Base-by-base conservation (phyloP, 768 basidiomycete genomes). In the Nidula microcarpa region DNA sequence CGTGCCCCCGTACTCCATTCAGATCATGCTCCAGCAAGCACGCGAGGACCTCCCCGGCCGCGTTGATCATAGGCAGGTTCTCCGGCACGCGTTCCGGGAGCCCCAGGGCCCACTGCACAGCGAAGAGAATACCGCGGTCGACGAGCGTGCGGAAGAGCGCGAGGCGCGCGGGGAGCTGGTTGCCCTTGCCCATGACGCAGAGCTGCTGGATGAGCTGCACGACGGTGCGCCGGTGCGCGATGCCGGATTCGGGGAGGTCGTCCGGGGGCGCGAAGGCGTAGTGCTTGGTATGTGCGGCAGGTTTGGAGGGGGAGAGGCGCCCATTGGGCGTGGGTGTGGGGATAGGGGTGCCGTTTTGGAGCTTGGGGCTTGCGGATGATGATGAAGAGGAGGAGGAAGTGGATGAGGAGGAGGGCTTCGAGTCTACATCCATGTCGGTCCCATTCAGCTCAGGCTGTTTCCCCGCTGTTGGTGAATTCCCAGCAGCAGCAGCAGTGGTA, bases 111-210 rank as follows among this genome's bases (percentile, higher is more conserved):
- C 93, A 96, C 62, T 97, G 92, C 11, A 95, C 84, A n/a, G 89
- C 90, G 57, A 88, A 89, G 2, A 98, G 75, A 43, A 98, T 78
- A 1, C 94, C 96, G 5, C 89, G 82, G 56, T 97, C 94, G 49
- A 95, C 84, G 18, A 98, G 80, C 6, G 85, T 78, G 47, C 93
- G 86, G 72, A 96, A 98, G 8, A 98, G 81, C 2, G 82, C 74
- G 66, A 95, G 78, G 36, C 97, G 89, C 13, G 88, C 81, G 13
- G 89, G 87, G 14, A 97, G 77, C 65, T 98, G 96, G 7, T 98
- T 88, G 64, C 94, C 94, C 79, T 98, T 99, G 54, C 91, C 94
- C 91, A 99, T 95, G 53, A 87, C 78, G 62, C 91, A 91, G 7
- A 98, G 81, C 59, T 98, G 94, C 61, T 97, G 94, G 45, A 99